Percentiles rank a stretch among this genome's conserved stretches.
Evolutionary conservation across 2,329 filamentous ascomycete genomes (phyloP).

Genomic region (Alternaria dauci): DNA sequence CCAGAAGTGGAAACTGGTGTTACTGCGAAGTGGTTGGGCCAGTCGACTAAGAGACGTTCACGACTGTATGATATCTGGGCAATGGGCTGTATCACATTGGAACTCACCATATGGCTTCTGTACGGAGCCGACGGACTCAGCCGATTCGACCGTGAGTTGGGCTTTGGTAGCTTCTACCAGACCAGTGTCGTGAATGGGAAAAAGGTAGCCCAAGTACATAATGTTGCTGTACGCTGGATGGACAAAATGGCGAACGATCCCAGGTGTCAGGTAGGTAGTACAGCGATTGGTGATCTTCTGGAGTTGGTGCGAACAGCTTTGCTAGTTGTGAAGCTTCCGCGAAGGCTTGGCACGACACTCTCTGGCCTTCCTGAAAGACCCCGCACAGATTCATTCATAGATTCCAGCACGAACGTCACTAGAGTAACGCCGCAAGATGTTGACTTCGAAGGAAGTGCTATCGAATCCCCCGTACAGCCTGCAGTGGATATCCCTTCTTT

Average conservation of each 20-base stretch:
- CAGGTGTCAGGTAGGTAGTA: neutral
- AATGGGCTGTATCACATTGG: conserved; percentile 35
- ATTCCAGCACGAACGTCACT: neutral
- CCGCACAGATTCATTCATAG: neutral
- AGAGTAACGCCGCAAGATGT: too few relatives aligned
- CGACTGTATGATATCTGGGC: conserved; percentile 37
- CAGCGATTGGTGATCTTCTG: conserved; percentile 14
- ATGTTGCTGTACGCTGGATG: conserved; percentile 10
- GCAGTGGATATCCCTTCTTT: neutral
- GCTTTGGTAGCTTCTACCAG: conserved; percentile 4
- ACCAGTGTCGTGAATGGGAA: neutral
- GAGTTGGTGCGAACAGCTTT: conserved; percentile 12
- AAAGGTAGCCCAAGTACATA: conserved; percentile 3
- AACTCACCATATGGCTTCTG: conserved; percentile 33
- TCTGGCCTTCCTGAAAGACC: neutral
- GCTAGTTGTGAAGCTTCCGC: conserved; percentile 12
- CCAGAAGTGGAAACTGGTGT: conserved; percentile 17
- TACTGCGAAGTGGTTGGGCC: neutral
- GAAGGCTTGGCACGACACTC: neutral
- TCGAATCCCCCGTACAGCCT: too few relatives aligned
- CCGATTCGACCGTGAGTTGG: conserved; percentile 1
- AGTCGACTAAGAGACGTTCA: conserved; percentile 13
- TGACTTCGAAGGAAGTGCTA: neutral
- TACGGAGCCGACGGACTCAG: conserved; percentile 18
- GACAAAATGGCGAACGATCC: conserved; percentile 9